Conservation (phyloP, 371 early-diverging fungal genomes). For the Rhizopus arrhizus region DNA sequence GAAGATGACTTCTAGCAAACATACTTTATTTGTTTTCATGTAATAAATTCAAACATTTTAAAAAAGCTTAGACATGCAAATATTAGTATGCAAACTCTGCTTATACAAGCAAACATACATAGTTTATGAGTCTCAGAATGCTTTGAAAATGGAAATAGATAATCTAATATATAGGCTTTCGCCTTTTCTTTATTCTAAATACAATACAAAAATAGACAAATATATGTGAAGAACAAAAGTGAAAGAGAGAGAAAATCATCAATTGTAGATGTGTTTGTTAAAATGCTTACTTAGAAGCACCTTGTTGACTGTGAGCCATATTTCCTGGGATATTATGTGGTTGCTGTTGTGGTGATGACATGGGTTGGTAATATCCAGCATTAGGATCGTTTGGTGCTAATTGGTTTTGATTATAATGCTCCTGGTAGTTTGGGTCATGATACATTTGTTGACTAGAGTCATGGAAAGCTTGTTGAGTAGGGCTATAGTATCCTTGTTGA, state of each 20-base stretch:
- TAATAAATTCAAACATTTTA: too few relatives aligned
- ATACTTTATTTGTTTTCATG: too few relatives aligned
- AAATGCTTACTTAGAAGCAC: not conserved
- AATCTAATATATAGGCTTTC: too few relatives aligned
- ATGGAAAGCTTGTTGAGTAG: slow-evolving; percentile 9
- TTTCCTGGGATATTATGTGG: slow-evolving; percentile 9
- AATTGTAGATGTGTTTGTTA: not conserved
- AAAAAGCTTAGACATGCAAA: too few relatives aligned
- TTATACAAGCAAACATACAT: too few relatives aligned
- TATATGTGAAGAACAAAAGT: not conserved
- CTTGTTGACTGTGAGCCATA: slow-evolving; percentile 4
- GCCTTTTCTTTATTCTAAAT: too few relatives aligned
- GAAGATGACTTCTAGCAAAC: slow-evolving; percentile 4
- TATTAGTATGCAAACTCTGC: too few relatives aligned
- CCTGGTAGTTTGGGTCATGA: slow-evolving; percentile 10
- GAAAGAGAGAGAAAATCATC: not conserved
- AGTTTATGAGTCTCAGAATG: too few relatives aligned
- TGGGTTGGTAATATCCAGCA: slow-evolving; percentile 4
- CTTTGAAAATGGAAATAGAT: too few relatives aligned
- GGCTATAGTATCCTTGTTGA: slow-evolving; percentile 9
- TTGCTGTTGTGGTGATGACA: not conserved
- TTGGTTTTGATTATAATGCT: slow-evolving; percentile 5
- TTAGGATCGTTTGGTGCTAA: slow-evolving; percentile 2
- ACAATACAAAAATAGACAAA: not conserved
- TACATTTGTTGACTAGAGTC: slow-evolving; percentile 11